Evolutionary conservation across 768 basidiomycete species (phyloP).

Genomic region (Phlegmacium glaucopus): DNA sequence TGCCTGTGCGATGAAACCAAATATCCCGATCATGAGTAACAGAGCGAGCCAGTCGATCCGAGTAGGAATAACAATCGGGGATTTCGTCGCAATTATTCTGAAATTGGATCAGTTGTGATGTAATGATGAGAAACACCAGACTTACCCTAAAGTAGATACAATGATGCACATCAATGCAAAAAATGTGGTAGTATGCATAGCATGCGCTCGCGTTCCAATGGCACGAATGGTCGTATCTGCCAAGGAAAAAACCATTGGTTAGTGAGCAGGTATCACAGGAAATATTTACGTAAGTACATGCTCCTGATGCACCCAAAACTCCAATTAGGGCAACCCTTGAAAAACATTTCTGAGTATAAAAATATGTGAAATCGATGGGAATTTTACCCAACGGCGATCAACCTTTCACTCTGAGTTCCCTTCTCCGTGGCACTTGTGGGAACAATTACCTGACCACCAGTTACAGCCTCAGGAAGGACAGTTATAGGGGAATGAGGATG

Average conservation of each 20-base stretch:
- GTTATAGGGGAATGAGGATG: slow-evolving; percentile 8
- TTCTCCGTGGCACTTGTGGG: slow-evolving; percentile 23
- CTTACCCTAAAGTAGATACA: slow-evolving; percentile 32
- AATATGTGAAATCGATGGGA: not conserved
- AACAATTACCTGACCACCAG: slow-evolving; percentile 2
- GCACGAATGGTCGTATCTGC: slow-evolving; percentile 47
- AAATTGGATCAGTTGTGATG: not conserved
- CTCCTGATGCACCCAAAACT: slow-evolving; percentile 62
- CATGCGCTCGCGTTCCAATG: slow-evolving; percentile 73
- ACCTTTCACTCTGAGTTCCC: slow-evolving; percentile 35
- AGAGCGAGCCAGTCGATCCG: slow-evolving; percentile 42
- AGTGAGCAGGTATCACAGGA: not conserved
- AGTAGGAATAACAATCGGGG: slow-evolving; percentile 44
- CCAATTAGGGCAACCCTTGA: slow-evolving; percentile 58
- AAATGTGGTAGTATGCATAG: slow-evolving; percentile 67
- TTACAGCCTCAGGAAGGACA: too few relatives aligned
- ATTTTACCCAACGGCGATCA: slow-evolving; percentile 37
- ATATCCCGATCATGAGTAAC: slow-evolving; percentile 46
- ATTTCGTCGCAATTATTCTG: slow-evolving; percentile 42
- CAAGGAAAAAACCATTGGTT: too few relatives aligned
- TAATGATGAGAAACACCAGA: too few relatives aligned
- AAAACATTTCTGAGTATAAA: not conserved
- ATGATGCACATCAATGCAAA: slow-evolving; percentile 58
- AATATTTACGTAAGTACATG: slow-evolving; percentile 62
- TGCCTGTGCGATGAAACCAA: slow-evolving; percentile 53